A percentile compares a stretch with the other conserved stretches of the same genome.
Conservation (phyloP, 257 asterid species). For the Penstemon barbatus region DNA sequence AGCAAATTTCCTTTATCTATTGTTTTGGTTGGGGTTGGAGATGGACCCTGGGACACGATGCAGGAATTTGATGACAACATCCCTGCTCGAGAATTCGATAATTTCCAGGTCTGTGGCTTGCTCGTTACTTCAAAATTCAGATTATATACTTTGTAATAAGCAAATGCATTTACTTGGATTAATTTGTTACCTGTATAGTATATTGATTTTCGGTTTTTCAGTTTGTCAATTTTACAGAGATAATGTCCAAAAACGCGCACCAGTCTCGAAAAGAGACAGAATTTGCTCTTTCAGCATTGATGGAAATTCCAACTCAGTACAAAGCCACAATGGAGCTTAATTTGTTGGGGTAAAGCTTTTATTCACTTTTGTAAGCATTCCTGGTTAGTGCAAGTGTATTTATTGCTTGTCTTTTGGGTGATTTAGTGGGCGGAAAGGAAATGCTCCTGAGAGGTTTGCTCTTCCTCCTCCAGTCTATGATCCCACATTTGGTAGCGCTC, state of each 20-base stretch:
- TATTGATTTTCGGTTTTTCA: slow-evolving; percentile 34
- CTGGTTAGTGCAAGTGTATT: not conserved
- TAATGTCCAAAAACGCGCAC: slow-evolving; percentile 73
- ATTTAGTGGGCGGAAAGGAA: slow-evolving; percentile 38
- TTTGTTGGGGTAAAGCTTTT: slow-evolving; percentile 67
- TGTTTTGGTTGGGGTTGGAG: slow-evolving; percentile 95
- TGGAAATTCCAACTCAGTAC: slow-evolving; percentile 94
- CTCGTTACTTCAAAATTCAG: not conserved
- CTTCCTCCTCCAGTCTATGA: slow-evolving; percentile 56
- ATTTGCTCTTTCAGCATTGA: slow-evolving; percentile 89
- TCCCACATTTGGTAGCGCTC: slow-evolving; percentile 22
- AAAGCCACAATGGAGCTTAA: slow-evolving; percentile 93
- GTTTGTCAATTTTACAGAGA: slow-evolving; percentile 96
- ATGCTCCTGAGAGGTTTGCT: slow-evolving; percentile 44
- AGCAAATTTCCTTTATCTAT: slow-evolving; percentile 92
- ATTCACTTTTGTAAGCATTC: not conserved
- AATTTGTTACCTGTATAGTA: not conserved
- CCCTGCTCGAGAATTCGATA: slow-evolving; percentile 91
- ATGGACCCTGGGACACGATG: slow-evolving; percentile 99
- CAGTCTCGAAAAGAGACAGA: slow-evolving; percentile 85
- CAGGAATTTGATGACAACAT: slow-evolving; percentile 93
- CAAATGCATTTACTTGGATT: not conserved
- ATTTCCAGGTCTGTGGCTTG: slow-evolving; percentile 69
- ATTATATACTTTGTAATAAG: not conserved
- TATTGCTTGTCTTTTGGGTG: not conserved